phyloP scores from a whole-genome alignment of 345 rosid species.

The Arabidopsis arenosa region DNA sequence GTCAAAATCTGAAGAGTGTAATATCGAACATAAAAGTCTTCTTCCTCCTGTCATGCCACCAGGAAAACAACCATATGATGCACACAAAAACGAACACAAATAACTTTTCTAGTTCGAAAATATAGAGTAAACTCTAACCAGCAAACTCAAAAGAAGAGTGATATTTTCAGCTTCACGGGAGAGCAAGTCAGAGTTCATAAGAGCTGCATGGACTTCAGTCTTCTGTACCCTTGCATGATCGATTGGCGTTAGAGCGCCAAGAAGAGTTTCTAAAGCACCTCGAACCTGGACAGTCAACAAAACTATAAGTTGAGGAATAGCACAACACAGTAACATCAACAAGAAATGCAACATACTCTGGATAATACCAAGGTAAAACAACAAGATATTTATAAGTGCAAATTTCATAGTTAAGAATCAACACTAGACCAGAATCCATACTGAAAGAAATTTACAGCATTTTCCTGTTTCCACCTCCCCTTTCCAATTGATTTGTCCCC shows the following conservation, averaged over 20 bases:
- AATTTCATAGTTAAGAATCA: slow-evolving; percentile 4
- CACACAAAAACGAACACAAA: not conserved
- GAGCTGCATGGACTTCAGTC: slow-evolving; percentile 85
- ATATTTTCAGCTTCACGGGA: slow-evolving; percentile 93
- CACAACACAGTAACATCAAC: slow-evolving; percentile 12
- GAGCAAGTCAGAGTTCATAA: slow-evolving; percentile 95
- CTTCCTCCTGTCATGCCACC: slow-evolving; percentile 74
- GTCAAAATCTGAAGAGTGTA: slow-evolving; percentile 95
- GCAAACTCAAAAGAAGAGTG: slow-evolving; percentile 87
- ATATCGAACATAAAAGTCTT: slow-evolving; percentile 94
- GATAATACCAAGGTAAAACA: slow-evolving; percentile 17
- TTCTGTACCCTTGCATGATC: slow-evolving; percentile 77
- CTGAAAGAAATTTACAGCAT: not conserved
- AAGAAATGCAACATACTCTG: slow-evolving; percentile 8
- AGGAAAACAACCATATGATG: slow-evolving; percentile 5
- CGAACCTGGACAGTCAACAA: slow-evolving; percentile 60
- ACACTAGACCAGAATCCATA: slow-evolving; percentile 20
- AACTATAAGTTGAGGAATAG: slow-evolving; percentile 19
- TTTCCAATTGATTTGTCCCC: slow-evolving; percentile 11
- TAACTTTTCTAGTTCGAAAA: not conserved
- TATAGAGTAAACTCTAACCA: slow-evolving; percentile 55
- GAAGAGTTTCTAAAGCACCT: slow-evolving; percentile 94
- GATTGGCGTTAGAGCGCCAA: slow-evolving; percentile 84
- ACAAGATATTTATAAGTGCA: slow-evolving; percentile 1
- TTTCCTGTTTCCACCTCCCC: slow-evolving; percentile 16